Evolutionary conservation across 192 early-diverging fungal species (phyloP).

Genomic region (Glomus cerebriforme): DNA sequence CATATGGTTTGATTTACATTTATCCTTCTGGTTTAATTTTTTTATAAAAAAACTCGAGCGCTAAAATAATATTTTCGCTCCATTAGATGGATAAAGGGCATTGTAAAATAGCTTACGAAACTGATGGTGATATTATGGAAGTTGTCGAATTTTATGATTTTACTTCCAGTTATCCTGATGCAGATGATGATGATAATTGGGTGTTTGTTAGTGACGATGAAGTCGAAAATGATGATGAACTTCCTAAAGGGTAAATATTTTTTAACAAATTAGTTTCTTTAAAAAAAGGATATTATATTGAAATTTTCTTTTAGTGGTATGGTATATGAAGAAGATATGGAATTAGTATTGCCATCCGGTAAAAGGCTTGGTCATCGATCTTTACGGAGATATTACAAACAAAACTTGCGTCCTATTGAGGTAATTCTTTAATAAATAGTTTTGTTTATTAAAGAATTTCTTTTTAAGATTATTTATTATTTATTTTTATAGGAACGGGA

Average conservation of each 20-base stretch:
- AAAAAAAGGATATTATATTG: neutral
- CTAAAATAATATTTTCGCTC: neutral
- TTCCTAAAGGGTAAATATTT: constrained; percentile 1
- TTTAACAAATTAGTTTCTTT: no score
- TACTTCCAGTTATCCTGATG: constrained; percentile 79
- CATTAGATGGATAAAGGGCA: constrained; percentile 89
- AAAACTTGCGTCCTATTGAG: constrained; percentile 69
- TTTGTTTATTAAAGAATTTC: neutral
- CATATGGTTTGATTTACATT: constrained; percentile 72
- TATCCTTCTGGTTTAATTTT: neutral
- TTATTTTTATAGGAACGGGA: constrained; percentile 9
- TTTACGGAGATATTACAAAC: constrained; percentile 83
- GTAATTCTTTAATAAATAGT: constrained; percentile 36
- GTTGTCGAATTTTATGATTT: constrained; percentile 97
- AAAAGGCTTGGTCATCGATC: constrained; percentile 77
- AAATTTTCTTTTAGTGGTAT: constrained; percentile 40
- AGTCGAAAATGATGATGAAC: constrained; percentile 48
- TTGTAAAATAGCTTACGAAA: constrained; percentile 95
- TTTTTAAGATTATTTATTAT: no score
- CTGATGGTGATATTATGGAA: constrained; percentile 87
- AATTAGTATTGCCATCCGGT: constrained; percentile 88
- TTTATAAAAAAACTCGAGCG: neutral
- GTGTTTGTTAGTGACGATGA: constrained; percentile 52
- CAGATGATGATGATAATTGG: constrained; percentile 48
- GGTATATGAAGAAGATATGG: constrained; percentile 76